Evolutionary conservation across 108 stramenopile genomes (phyloP), one percentile per base, ranked within the genome.

Genomic region (Epithemia pelagica): DNA sequence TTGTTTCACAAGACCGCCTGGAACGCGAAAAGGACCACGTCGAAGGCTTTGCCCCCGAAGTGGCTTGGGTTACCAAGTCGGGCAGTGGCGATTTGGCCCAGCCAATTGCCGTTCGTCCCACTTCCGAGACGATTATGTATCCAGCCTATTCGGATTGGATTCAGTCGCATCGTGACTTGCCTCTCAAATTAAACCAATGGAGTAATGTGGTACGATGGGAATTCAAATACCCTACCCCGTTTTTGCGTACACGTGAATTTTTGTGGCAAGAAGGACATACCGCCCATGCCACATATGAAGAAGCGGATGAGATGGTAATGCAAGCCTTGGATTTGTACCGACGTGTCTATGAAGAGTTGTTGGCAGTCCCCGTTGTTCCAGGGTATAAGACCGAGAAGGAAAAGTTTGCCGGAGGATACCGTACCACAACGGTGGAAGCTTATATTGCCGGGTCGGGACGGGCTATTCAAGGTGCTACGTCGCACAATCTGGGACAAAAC

Each of bases 231-330:
- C 96, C 99, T 23, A 99, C 98, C 21, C 99, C 99, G 0, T 99
- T 99, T 62, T 78, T 99, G 30, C 79, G 99, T 56, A 90, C 94
- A 25, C 80, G 97, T 51, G 98, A 99, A 79, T 99, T 99, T 73
- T 78, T 99, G 53, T 99, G 99, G 99, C 98, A 99, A 76, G 98
- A 99, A 78, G 99, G 99, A 21, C 99, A 99, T 86, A 98, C 99
- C 33, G 99, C 99, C 25, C 97, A 98, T 81, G 85, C 96, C 19
- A 86, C 86, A 29, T 92, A 81, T 67, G 98, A 96, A 46, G 99
- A 99, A 63, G 96, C 99, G 10, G 81, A 98, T 71, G 72, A 76
- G 54, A 98, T 96, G 96, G 99, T 99, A 23, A 82, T 92, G 78
- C 79, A 92, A 60, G 95, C 96, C 7, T 82, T 99, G 52, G 96